These are phyloP conservation scores for Pichia sp. DNA, from an alignment of 1,139 yeast genomes.

Conservation along the genomic window DNA sequence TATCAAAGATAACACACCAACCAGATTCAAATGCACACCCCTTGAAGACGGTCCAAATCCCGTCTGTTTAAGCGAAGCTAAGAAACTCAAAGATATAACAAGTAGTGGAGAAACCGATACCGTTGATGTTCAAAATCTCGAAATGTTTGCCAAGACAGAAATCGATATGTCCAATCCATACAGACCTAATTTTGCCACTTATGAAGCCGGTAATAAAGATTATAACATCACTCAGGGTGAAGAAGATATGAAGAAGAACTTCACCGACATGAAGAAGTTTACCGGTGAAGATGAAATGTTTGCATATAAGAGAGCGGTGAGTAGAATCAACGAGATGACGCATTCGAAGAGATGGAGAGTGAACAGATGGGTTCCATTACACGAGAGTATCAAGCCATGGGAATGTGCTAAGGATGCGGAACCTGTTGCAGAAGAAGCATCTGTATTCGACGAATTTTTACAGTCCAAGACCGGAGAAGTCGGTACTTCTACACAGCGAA, in stretches of 20 bases:
- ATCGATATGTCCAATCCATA: slow-evolving; percentile 63
- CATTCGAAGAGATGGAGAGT: slow-evolving; percentile 53
- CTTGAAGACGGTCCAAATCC: slow-evolving; percentile 21
- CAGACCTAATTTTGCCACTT: slow-evolving; percentile 66
- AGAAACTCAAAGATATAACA: not conserved
- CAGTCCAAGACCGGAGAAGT: too few species aligned
- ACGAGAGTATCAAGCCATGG: slow-evolving; percentile 59
- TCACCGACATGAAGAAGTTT: slow-evolving; percentile 52
- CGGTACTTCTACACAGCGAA: not conserved
- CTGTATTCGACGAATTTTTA: too few species aligned
- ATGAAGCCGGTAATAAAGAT: slow-evolving; percentile 41
- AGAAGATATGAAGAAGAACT: slow-evolving; percentile 34
- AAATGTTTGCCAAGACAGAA: slow-evolving; percentile 64
- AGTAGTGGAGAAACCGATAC: slow-evolving; percentile 3
- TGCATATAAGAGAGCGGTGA: slow-evolving; percentile 71
- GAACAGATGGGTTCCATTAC: slow-evolving; percentile 56
- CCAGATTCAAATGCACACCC: slow-evolving; percentile 23
- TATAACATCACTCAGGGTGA: slow-evolving; percentile 22
- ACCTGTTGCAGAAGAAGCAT: not conserved
- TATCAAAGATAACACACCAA: slow-evolving; percentile 3
- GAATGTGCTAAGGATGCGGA: slow-evolving; percentile 36
- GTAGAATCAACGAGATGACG: slow-evolving; percentile 68
- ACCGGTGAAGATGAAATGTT: slow-evolving; percentile 80
- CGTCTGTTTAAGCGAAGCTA: slow-evolving; percentile 11
- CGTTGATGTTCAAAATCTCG: slow-evolving; percentile 49